Evolutionary conservation across 2,329 filamentous ascomycete species (phyloP), one percentile per base, ranked within the genome.

Genomic region (Beauveria pseudobassiana): DNA sequence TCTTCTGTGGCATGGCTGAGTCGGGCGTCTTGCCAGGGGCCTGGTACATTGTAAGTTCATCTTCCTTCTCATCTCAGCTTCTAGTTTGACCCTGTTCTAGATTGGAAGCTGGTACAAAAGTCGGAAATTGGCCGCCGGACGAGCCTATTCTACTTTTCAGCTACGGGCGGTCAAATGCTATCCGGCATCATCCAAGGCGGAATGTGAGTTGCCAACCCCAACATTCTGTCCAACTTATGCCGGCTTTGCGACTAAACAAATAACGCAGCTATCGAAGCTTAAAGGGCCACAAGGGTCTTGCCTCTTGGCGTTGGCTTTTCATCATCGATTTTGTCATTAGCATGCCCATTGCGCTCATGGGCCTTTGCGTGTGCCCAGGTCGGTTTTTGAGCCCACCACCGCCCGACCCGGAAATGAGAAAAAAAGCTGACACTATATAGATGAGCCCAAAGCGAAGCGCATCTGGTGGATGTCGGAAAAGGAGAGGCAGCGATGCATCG

Each of bases 101-200:
- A 74, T 86, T 9, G 82, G 80, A 0, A 82, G 76, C 1, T 87
- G 83, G 82, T 86, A 86, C 67, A 80, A 81, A 80, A 77, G 55
- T 77, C 78, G 14, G 83, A 87, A 65, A 77, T 85, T 46, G 78
- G 80, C 0, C 82, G 82, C 55, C 78, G 84, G 2, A 82, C 83
- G 50, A 80, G 77, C 7, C 69, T 86, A 1, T 85, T 83, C 65
- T 82, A 84, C 65, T 80, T 82, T 20, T 81, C 80, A 1, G 81
- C 81, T 1, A 79, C 84, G 1, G 67, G 85, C 0, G 74, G 74
- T 0, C 68, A 72, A 53, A 75, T 74, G 71, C 73, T 70, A 64
- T 72, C 70, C 0, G 73, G 73, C 0, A 73, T 73, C 53, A 64
- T 75, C 0, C 73, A 76, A 40, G 63, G 70, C 9, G 71, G 70